Evolutionary conservation across 1,139 yeast genomes (phyloP).

Genomic region (Nakaseomyces nivariensis): DNA sequence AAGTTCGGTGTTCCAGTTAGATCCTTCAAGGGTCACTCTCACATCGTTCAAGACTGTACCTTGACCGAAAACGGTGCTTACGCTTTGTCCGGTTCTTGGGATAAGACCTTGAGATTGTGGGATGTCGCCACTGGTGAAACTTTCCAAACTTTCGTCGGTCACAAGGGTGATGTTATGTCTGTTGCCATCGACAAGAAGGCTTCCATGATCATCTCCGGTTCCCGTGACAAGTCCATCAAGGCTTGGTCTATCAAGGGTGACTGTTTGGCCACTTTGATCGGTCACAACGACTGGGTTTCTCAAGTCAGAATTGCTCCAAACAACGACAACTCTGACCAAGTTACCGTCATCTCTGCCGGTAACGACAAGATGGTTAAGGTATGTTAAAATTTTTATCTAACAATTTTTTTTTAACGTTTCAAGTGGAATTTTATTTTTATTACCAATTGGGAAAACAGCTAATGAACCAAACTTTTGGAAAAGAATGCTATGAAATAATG

Average conservation of each 20-base stretch:
- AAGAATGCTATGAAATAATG: too few relatives aligned
- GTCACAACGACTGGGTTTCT: slow-evolving; percentile 99
- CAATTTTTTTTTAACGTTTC: too few relatives aligned
- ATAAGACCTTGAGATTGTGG: slow-evolving; percentile 98
- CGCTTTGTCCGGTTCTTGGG: slow-evolving; percentile 99
- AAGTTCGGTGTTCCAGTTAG: slow-evolving; percentile 98
- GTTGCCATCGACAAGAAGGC: slow-evolving; percentile 95
- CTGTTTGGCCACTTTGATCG: slow-evolving; percentile 86
- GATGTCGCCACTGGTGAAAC: slow-evolving; percentile 92
- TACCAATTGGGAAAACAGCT: too few relatives aligned
- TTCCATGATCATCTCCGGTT: slow-evolving; percentile 97
- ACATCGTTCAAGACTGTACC: slow-evolving; percentile 97
- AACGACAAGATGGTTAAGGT: slow-evolving; percentile 99
- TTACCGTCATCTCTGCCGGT: slow-evolving; percentile 92
- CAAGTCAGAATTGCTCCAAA: slow-evolving; percentile 71
- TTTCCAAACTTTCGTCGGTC: slow-evolving; percentile 94
- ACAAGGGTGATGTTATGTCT: slow-evolving; percentile 93
- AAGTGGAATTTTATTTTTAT: too few relatives aligned
- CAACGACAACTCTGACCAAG: slow-evolving; percentile 40
- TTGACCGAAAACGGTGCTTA: slow-evolving; percentile 97
- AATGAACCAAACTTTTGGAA: too few relatives aligned
- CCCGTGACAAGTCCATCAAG: slow-evolving; percentile 98
- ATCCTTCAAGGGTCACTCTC: slow-evolving; percentile 97
- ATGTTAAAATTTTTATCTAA: slow-evolving; percentile 37
- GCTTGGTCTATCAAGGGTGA: slow-evolving; percentile 99